phyloP scores from a whole-genome alignment of 139 green algal species.

The Coelastrella sp. region DNA sequence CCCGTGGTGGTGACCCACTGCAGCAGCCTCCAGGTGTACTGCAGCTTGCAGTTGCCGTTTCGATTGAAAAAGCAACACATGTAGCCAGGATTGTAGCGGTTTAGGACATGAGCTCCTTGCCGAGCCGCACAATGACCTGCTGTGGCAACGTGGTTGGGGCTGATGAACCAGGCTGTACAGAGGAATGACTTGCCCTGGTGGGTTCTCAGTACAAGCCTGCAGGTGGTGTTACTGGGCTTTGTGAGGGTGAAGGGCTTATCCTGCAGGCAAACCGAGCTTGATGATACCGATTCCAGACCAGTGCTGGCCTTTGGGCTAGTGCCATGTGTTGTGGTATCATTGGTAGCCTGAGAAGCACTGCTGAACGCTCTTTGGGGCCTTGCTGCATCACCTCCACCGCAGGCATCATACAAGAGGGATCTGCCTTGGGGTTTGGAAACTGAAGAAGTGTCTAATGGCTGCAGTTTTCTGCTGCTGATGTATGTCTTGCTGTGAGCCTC shows the following conservation, averaged over 20 bases:
- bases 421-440: too few relatives aligned
- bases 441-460: too few relatives aligned
- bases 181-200: not conserved
- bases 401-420: not conserved
- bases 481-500: not conserved
- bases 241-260: not conserved
- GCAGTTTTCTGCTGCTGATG: not conserved
- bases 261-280: not conserved
- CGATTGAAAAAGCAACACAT: not conserved
- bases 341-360: not conserved
- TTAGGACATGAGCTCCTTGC: not conserved
- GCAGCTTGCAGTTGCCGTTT: not conserved
- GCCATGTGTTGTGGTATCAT: not conserved
- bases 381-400: not conserved
- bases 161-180: constrained; percentile 7
- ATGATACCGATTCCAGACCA: not conserved
- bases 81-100: not conserved
- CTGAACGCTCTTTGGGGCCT: not conserved
- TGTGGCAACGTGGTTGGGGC: not conserved
- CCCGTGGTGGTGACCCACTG: not conserved
- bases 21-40: not conserved
- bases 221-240: not conserved
- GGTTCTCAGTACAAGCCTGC: not conserved
- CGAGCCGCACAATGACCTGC: not conserved
- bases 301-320: not conserved